These are phyloP conservation scores for Excoecaria cochinchinensis DNA, from an alignment of 345 rosid genomes.

Conservation along the genomic window DNA sequence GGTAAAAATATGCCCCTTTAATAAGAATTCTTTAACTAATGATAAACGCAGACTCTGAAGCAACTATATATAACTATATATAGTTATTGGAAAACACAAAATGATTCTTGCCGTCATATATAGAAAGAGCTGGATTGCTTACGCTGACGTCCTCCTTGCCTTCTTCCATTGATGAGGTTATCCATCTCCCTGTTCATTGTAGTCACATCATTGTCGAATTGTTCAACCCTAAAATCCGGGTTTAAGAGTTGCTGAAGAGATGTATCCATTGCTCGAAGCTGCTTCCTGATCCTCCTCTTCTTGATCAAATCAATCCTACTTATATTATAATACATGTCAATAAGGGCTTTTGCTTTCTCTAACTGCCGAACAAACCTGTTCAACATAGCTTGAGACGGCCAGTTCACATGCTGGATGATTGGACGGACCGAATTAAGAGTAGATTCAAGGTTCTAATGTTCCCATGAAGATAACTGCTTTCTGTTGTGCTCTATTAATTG, in stretches of 20 bases:
- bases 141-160: neutral
- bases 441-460: constrained; percentile 15
- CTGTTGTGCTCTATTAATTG: constrained; percentile 8
- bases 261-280: neutral
- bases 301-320: neutral
- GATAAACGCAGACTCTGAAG: no score
- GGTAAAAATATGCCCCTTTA: no score
- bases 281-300: constrained; percentile 8
- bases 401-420: neutral
- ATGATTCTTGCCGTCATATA: neutral
- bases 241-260: neutral
- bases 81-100: no score
- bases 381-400: neutral
- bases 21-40: no score
- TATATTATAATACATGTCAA: neutral
- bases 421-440: constrained; percentile 20
- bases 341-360: neutral
- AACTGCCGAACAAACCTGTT: neutral
- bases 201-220: neutral
- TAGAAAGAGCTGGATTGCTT: no score
- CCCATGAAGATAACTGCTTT: constrained; percentile 18
- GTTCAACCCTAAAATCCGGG: neutral
- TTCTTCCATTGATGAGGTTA: neutral
- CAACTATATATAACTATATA: no score
- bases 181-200: neutral